These are phyloP conservation scores for Cyamopsis tetragonoloba DNA, from an alignment of 306 rosid species.

Conservation along the genomic window DNA sequence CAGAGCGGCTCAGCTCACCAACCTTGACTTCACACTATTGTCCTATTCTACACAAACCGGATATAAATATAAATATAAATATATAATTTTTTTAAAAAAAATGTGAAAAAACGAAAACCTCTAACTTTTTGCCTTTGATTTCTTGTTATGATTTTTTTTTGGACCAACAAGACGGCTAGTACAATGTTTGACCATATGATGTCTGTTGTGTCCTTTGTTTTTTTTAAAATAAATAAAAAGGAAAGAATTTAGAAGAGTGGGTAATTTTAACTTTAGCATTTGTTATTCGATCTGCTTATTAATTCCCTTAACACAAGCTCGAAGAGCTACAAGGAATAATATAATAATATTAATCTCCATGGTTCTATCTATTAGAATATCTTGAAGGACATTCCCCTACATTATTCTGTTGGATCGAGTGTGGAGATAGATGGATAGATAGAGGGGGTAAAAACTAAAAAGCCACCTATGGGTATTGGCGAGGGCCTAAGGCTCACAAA, in stretches of 20 bases:
- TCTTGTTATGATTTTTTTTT: conserved; percentile 6
- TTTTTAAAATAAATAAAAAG: no score
- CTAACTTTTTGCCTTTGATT: background rate
- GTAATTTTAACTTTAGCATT: background rate
- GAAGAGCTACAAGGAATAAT: background rate
- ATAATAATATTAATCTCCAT: no score
- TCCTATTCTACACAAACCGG: background rate
- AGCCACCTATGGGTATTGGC: no score
- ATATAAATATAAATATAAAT: background rate
- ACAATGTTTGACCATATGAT: conserved; percentile 6
- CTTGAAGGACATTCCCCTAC: no score
- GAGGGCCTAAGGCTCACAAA: no score
- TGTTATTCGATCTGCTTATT: background rate
- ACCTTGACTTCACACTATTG: conserved; percentile 15
- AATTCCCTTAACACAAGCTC: background rate
- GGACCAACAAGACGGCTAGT: conserved; percentile 8
- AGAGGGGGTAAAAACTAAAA: no score
- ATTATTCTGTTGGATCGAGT: no score
- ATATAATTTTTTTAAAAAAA: no score
- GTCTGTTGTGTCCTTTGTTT: background rate
- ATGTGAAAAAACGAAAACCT: background rate
- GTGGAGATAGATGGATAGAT: no score
- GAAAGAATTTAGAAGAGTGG: background rate
- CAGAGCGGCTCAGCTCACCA: conserved; percentile 21
- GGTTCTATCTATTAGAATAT: background rate